Evolutionary conservation across 208 protist species (phyloP).

Genomic region (Vickermania spadyakhi): DNA sequence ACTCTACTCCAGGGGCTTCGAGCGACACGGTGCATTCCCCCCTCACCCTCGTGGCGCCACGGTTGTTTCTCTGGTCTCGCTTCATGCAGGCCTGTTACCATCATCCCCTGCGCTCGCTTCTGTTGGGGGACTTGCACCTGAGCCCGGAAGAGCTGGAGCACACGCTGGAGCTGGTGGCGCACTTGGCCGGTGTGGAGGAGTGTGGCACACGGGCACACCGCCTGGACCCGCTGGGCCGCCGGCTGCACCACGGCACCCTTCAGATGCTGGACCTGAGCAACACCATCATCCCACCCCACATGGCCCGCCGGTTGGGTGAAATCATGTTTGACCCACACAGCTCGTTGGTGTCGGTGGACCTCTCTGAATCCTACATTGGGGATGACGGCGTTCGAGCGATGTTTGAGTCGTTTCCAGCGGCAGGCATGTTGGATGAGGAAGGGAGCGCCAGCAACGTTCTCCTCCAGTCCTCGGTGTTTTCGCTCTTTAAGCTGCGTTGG

Average conservation of each 20-base stretch:
- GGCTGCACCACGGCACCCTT: constrained; percentile 1
- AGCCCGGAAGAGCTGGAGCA: constrained; percentile 13
- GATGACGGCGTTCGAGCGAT: constrained; percentile 13
- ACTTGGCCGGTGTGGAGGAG: constrained; percentile 10
- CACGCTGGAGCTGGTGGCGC: constrained; percentile 21
- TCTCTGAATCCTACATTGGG: constrained; percentile 17
- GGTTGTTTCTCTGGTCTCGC: constrained; percentile 5
- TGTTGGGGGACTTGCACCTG: constrained; percentile 8
- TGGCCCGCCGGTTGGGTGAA: constrained; percentile 7
- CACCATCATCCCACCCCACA: constrained; percentile 8
- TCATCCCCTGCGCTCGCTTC: constrained; percentile 18
- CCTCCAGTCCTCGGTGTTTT: background rate
- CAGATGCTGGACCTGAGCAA: constrained; percentile 26
- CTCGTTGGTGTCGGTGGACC: constrained; percentile 15
- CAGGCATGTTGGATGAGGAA: background rate
- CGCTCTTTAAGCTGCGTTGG: constrained; percentile 4
- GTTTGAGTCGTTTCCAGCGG: constrained; percentile 1
- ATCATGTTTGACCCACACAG: constrained; percentile 18
- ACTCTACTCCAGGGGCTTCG: background rate
- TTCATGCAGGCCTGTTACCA: constrained; percentile 18
- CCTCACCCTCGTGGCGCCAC: background rate
- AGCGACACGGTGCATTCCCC: background rate
- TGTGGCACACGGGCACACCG: background rate
- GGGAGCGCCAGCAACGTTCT: background rate
- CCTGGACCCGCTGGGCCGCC: background rate